phyloP scores from a whole-genome alignment of 2,329 filamentous ascomycete species.

The Diaporthe humulicola region DNA sequence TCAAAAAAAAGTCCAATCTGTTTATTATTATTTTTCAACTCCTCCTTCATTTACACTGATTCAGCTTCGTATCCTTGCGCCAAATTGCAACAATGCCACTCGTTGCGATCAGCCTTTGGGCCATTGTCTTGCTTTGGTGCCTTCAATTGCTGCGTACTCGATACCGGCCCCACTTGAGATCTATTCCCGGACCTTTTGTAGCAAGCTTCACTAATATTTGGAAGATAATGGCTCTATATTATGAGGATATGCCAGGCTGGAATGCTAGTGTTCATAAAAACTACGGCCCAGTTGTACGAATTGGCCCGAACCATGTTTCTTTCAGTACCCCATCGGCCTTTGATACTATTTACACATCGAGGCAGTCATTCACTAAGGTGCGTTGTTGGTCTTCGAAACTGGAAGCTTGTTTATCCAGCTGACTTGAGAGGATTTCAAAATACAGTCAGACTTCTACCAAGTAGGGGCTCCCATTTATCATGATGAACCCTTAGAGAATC shows the following conservation, averaged over 20 bases:
- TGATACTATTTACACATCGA: background rate
- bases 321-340: background rate
- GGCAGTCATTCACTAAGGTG: slow-evolving; percentile 5
- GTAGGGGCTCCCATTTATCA: background rate
- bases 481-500: background rate
- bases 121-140: background rate
- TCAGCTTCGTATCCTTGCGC: no score
- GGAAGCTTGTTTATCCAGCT: no score
- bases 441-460: background rate
- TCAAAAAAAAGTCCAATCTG: no score
- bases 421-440: no score
- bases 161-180: background rate
- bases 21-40: no score
- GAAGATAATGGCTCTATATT: background rate
- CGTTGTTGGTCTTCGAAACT: no score
- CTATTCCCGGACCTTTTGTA: slow-evolving; percentile 4
- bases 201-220: slow-evolving; percentile 7
- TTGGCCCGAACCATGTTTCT: slow-evolving; percentile 23
- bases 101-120: background rate
- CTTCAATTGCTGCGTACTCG: background rate
- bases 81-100: no score
- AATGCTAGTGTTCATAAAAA: background rate
- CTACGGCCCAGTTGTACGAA: slow-evolving; percentile 8
- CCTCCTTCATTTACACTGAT: background rate
- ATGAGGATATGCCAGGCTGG: background rate